These are phyloP conservation scores for Eutypa lata DNA, from an alignment of 2,329 filamentous ascomycete genomes.

Conservation along the genomic window DNA sequence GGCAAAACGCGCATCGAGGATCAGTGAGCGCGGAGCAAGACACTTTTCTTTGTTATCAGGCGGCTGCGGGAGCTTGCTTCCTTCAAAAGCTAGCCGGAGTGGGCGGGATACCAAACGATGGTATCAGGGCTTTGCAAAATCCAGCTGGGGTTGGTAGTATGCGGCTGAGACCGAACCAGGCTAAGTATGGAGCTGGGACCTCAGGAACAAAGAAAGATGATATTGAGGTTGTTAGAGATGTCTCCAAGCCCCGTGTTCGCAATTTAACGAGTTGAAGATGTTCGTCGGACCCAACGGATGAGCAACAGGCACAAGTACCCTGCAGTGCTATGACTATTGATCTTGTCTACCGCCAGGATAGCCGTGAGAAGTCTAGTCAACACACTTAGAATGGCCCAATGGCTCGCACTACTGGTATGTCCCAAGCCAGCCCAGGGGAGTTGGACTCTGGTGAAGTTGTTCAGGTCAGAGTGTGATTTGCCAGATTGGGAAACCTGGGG, in stretches of 20 bases:
- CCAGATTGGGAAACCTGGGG: not conserved
- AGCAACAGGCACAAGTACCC: not conserved
- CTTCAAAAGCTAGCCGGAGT: conserved; percentile 17
- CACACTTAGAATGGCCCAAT: not conserved
- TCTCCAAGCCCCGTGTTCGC: conserved; percentile 15
- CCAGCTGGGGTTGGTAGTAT: conserved; percentile 14
- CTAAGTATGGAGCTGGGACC: conserved; percentile 18
- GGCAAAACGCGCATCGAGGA: conserved; percentile 23
- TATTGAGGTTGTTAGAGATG: conserved; percentile 22
- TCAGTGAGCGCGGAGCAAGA: conserved; percentile 23
- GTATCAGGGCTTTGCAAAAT: conserved; percentile 2
- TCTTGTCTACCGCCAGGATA: not conserved
- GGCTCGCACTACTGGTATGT: not conserved
- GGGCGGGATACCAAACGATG: conserved; percentile 19
- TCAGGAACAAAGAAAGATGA: conserved; percentile 29
- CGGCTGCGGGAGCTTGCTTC: conserved; percentile 25
- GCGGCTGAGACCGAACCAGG: conserved; percentile 20
- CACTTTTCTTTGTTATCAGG: conserved; percentile 27
- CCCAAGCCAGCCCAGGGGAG: not conserved
- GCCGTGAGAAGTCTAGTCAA: not conserved
- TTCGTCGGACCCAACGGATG: conserved; percentile 1
- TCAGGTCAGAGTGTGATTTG: not conserved
- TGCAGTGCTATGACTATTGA: not conserved
- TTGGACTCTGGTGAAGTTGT: not conserved
- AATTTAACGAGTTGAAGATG: conserved; percentile 19